Base-by-base conservation (phyloP, 1,284 basidiomycete genomes). In the Schizophyllum amplum region DNA sequence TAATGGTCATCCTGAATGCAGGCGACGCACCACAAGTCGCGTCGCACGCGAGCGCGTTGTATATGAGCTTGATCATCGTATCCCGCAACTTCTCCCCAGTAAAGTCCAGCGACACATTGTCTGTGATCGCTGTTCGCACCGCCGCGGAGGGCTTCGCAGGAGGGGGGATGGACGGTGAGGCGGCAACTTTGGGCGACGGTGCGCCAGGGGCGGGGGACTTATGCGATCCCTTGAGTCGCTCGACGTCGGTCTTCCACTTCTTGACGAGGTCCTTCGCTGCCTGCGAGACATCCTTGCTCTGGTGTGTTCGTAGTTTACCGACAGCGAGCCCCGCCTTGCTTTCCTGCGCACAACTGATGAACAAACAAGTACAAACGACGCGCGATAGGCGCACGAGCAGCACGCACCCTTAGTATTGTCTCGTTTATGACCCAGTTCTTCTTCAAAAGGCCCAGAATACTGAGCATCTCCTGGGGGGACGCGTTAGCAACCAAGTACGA, bases 231-330 rank as follows among this genome's bases (percentile, higher is more conserved):
- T 66, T 58, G 59, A 50, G 22, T 22, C 60, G 56, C 64, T 93
- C 91, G 25, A 94, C 92, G 56, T 84, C 86, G 51, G 77, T 82
- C 73, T 94, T 94, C 93, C 93, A 95, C 68, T 88, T 87, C 72
- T 87, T 92, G 51, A 98, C 95, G 33, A 98, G 79, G 64, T 94
- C 93, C 70, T 98, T 98, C 13, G 96, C 92, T 3, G 93, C 75
- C 57, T 92, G 86, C 2, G 91, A 71, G 2, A 98, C 83, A 21
- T 83, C 79, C 65, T 89, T 87, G 20, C 84, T 78, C 0, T 81
- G 71, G 68, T 94, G 84, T 25, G 81, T 79, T 51, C 95, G 83
- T 24, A 98, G 77, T 74, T 97, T 98, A 53, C 94, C 94, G 2
- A 98, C 91, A 0, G 93, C 91, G 11, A 97, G 77, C 59, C 95